Conservation (phyloP, 495 filamentous ascomycete species). For the Hyaloscypha finlandica region DNA sequence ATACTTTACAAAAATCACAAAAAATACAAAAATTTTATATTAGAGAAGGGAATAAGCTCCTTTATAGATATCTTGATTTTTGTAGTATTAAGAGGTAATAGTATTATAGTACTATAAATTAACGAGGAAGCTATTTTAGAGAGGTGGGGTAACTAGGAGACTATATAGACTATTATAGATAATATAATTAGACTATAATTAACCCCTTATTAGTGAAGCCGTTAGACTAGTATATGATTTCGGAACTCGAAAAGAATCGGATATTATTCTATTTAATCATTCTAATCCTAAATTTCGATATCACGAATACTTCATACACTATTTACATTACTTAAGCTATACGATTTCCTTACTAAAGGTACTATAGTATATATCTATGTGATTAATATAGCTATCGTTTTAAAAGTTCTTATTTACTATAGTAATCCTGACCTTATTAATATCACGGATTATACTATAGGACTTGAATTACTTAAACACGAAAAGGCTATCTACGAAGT, state of each 20-base stretch:
- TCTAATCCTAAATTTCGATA: slow-evolving; percentile 4
- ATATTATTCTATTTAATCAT: not conserved
- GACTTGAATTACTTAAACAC: slow-evolving; percentile 8
- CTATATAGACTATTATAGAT: not conserved
- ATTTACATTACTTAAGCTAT: slow-evolving; percentile 7
- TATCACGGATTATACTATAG: slow-evolving; percentile 3
- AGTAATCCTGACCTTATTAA: slow-evolving; percentile 3
- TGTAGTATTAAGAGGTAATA: too few species aligned
- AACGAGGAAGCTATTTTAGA: too few species aligned
- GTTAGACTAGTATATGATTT: not conserved
- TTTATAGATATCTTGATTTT: too few species aligned
- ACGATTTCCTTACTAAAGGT: slow-evolving; percentile 10
- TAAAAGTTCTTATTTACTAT: slow-evolving; percentile 10
- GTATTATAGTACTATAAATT: too few species aligned
- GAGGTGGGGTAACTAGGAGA: too few species aligned
- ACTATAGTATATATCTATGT: slow-evolving; percentile 5
- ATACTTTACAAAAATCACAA: too few species aligned
- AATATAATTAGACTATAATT: not conserved
- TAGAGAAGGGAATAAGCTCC: too few species aligned
- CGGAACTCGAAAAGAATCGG: not conserved
- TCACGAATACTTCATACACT: slow-evolving; percentile 3
- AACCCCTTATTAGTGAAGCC: not conserved
- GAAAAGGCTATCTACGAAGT: slow-evolving; percentile 13
- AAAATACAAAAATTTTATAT: too few species aligned
- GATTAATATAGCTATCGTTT: slow-evolving; percentile 6